Evolutionary conservation across 2,329 filamentous ascomycete genomes (phyloP), one percentile per base, ranked within the genome.

Genomic region (Diplodia seriata): DNA sequence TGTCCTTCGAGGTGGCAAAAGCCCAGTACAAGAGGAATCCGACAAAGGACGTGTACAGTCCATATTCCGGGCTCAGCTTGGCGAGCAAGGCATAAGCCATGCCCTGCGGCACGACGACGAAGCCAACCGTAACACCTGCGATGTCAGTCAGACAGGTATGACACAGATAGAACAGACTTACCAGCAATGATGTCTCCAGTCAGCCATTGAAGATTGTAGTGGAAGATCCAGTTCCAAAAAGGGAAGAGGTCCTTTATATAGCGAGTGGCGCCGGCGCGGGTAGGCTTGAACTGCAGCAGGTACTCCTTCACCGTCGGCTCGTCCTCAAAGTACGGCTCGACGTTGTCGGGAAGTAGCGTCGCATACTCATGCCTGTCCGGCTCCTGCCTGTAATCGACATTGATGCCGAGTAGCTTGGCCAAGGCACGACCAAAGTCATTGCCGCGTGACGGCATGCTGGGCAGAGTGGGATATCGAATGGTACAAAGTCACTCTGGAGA

Each of bases 1-100:
- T 97, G 77, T 98, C 94, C 78, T 97, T 97, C 1, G 94, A 97
- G 0, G 94, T 98, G 14, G 94, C 94, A 76, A 97, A 97, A 76
- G 97, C 91, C 94, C 94, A 97, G 80, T 98, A 98, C 69, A 97
- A 85, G 70, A 97, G 78, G 4, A 97, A 93, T 62, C 94, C 94
- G 86, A 97, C 95, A 77, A 98, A 97, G 0, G 94, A 97, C 0
- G 94, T 94, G 80, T 96, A 96, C 1, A 97, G 85, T 65, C 94
- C 94, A 74, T 90, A 97, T 74, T 97, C 85, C 3, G 90, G 87
- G 0, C 87, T 84, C 29, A 97, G 84, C 66, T 89, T 86, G 61
- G 94, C 94, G 29, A 98, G 85, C 70, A 89, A 85, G 31, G 94
- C 93, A 80, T 98, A 98, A 0, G 94, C 93, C 94, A 98, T 97